phyloP scores from a whole-genome alignment of 805 yeast species.

The Ogataea philodendri region DNA sequence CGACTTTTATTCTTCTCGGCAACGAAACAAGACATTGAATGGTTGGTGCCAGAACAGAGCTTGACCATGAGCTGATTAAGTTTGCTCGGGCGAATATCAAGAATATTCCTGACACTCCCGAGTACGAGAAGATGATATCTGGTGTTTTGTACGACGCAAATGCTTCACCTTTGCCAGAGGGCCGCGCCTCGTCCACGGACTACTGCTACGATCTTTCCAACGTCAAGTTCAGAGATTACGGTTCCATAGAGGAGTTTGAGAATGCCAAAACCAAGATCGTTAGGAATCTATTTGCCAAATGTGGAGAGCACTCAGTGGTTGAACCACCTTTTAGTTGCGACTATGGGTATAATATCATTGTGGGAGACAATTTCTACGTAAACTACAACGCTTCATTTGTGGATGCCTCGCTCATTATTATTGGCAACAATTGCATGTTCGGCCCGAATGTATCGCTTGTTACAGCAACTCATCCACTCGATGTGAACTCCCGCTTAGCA shows the following conservation, averaged over 20 bases:
- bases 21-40: too few relatives aligned
- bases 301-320: slow-evolving; percentile 36
- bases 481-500: slow-evolving; percentile 41
- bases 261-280: slow-evolving; percentile 40
- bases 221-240: slow-evolving; percentile 19
- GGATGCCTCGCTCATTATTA: slow-evolving; percentile 57
- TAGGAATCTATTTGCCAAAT: slow-evolving; percentile 46
- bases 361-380: slow-evolving; percentile 61
- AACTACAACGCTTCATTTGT: slow-evolving; percentile 57
- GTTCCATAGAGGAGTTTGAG: slow-evolving; percentile 23
- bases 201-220: slow-evolving; percentile 24
- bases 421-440: slow-evolving; percentile 58
- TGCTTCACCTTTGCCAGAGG: slow-evolving; percentile 35
- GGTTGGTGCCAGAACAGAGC: slow-evolving; percentile 1
- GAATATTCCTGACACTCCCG: slow-evolving; percentile 29
- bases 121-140: slow-evolving; percentile 57
- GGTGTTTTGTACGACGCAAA: slow-evolving; percentile 41
- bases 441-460: slow-evolving; percentile 63
- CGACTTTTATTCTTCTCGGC: too few relatives aligned
- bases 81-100: slow-evolving; percentile 23
- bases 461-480: slow-evolving; percentile 66
- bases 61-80: slow-evolving; percentile 17
- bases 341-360: slow-evolving; percentile 60
- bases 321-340: slow-evolving; percentile 61
- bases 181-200: slow-evolving; percentile 34